Conservation (phyloP, 225 moss, liverwort and hornwort species). For the Pseudoscleropodium purum region DNA sequence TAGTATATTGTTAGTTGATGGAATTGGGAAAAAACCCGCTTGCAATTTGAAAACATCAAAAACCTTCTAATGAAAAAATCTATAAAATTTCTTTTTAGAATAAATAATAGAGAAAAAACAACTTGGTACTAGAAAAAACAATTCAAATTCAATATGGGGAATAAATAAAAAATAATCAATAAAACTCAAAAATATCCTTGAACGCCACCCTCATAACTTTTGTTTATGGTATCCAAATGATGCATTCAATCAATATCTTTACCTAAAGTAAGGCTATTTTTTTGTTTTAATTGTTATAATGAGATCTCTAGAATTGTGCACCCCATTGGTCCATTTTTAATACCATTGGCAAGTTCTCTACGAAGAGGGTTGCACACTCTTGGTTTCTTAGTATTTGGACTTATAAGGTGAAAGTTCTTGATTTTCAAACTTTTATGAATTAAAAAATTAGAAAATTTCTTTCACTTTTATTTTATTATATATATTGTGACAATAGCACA, state of each 20-base stretch:
- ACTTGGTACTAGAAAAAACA: rapidly evolving
- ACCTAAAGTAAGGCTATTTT: too few species aligned
- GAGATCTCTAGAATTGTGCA: rapidly evolving
- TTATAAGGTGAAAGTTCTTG: too few species aligned
- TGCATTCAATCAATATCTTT: neutral
- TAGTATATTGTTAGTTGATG: rapidly evolving
- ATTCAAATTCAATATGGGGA: too few species aligned
- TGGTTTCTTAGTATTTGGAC: too few species aligned
- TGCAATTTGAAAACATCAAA: neutral
- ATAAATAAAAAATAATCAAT: rapidly evolving
- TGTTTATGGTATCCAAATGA: neutral
- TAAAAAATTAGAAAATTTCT: too few species aligned
- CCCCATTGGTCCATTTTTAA: rapidly evolving
- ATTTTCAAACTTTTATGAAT: too few species aligned
- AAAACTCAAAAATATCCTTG: neutral
- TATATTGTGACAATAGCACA: too few species aligned
- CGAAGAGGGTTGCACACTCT: too few species aligned
- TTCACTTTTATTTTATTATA: too few species aligned
- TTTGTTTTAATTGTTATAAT: too few species aligned
- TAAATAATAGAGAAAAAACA: too few species aligned
- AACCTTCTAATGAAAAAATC: rapidly evolving
- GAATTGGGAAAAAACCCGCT: rapidly evolving
- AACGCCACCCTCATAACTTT: neutral
- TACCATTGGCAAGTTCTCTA: too few species aligned
- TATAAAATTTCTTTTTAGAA: neutral